Conservation (phyloP, 495 filamentous ascomycete genomes). For the Aspergillus asperescens region DNA sequence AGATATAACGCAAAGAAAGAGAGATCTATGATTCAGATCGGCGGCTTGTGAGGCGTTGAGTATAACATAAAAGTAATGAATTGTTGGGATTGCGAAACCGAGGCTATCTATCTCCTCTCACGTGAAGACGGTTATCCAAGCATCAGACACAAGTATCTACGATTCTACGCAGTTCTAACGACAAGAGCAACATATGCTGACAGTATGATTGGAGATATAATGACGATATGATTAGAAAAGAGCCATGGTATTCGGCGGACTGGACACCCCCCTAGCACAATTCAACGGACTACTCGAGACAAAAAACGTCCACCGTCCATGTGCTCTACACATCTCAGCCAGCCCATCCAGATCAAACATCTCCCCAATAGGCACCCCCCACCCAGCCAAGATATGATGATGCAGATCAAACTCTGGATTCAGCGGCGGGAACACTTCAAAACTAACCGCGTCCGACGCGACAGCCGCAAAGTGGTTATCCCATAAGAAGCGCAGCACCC, state of each 20-base stretch:
- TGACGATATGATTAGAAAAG: conserved; percentile 32
- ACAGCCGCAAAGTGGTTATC: conserved; percentile 66
- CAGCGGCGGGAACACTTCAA: conserved; percentile 56
- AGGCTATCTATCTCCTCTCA: conserved; percentile 9
- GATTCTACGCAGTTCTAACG: neutral
- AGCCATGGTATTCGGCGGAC: conserved; percentile 46
- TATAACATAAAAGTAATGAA: neutral
- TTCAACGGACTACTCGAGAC: conserved; percentile 61
- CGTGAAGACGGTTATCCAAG: conserved; percentile 5
- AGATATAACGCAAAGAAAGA: neutral
- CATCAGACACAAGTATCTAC: neutral
- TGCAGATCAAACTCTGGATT: conserved; percentile 55
- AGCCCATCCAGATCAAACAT: conserved; percentile 59
- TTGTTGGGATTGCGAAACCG: conserved; percentile 14
- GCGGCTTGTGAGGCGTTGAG: conserved; percentile 3
- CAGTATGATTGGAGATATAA: no score
- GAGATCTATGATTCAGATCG: neutral
- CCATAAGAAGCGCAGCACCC: conserved; percentile 61
- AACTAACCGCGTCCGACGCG: conserved; percentile 59
- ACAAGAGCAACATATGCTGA: neutral
- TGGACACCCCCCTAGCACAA: conserved; percentile 42
- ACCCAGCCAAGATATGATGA: conserved; percentile 60
- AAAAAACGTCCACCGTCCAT: conserved; percentile 65
- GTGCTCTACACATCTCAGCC: conserved; percentile 46
- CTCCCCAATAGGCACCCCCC: conserved; percentile 63